Evolutionary conservation across 176 grass and related monocot genomes (phyloP).

Genomic region (Bromus sterilis): DNA sequence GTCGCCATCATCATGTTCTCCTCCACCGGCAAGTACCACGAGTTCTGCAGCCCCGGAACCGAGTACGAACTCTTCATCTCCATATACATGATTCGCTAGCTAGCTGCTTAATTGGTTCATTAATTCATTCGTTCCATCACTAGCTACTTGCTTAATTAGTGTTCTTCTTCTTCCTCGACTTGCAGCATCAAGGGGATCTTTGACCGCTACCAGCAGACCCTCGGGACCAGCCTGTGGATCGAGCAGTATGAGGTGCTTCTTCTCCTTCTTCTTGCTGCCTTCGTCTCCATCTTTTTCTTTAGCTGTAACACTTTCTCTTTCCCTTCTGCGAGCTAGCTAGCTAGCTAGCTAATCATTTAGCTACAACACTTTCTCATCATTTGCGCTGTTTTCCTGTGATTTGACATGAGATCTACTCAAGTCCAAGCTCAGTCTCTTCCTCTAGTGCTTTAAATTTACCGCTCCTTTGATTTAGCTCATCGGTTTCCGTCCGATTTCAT

Average conservation of each 20-base stretch:
- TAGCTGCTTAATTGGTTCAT: neutral
- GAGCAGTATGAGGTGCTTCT: conserved; percentile 69
- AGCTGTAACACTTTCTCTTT: neutral
- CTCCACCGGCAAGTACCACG: conserved; percentile 85
- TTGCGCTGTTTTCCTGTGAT: neutral
- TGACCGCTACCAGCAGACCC: conserved; percentile 83
- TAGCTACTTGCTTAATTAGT: neutral
- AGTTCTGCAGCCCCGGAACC: conserved; percentile 80
- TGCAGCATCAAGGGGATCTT: conserved; percentile 73
- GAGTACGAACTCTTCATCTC: no score
- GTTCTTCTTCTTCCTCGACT: neutral
- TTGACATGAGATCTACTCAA: conserved; percentile 4
- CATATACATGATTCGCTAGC: no score
- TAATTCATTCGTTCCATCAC: neutral
- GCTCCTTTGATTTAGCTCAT: neutral
- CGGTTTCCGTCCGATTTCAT: neutral
- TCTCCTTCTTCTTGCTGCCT: neutral
- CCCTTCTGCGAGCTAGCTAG: no score
- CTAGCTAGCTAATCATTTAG: neutral
- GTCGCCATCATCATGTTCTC: conserved; percentile 98
- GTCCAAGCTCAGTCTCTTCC: neutral
- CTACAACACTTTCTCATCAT: neutral
- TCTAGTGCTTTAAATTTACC: neutral
- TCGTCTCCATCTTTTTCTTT: neutral
- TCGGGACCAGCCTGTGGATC: conserved; percentile 65